These are phyloP conservation scores for Candolleomyces eurysporus DNA, from an alignment of 768 basidiomycete genomes.

Conservation along the genomic window DNA sequence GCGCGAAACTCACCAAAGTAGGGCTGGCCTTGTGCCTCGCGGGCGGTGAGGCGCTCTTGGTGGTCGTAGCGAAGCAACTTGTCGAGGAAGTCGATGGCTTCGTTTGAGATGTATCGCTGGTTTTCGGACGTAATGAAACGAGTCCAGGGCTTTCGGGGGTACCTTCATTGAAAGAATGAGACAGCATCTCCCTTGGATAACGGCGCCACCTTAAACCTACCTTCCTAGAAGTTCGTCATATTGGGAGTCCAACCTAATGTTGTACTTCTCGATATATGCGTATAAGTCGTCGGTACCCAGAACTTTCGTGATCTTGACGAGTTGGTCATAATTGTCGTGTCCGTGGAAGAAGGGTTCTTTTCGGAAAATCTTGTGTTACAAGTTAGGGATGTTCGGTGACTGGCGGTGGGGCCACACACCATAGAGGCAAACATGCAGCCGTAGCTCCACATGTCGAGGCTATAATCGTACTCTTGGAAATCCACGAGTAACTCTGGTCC, in stretches of 20 bases:
- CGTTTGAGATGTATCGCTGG: slow-evolving; percentile 94
- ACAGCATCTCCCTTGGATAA: not conserved
- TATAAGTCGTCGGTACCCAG: slow-evolving; percentile 95
- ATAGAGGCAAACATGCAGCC: slow-evolving; percentile 99
- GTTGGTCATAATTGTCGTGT: slow-evolving; percentile 97
- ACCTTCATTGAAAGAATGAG: slow-evolving; percentile 43
- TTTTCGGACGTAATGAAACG: slow-evolving; percentile 95
- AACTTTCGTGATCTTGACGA: slow-evolving; percentile 98
- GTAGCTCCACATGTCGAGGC: slow-evolving; percentile 97
- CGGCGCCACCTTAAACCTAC: slow-evolving; percentile 30
- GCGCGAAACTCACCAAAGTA: slow-evolving; percentile 70
- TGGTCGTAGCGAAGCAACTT: slow-evolving; percentile 96
- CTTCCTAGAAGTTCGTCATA: slow-evolving; percentile 93
- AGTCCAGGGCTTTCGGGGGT: slow-evolving; percentile 93
- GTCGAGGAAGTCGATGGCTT: slow-evolving; percentile 95
- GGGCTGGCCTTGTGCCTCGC: slow-evolving; percentile 88
- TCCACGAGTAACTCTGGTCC: slow-evolving; percentile 95
- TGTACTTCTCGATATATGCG: slow-evolving; percentile 91
- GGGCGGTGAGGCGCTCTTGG: slow-evolving; percentile 92
- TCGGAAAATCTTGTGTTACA: slow-evolving; percentile 78
- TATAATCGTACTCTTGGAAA: slow-evolving; percentile 98
- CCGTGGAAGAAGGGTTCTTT: slow-evolving; percentile 99
- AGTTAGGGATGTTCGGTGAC: slow-evolving; percentile 5
- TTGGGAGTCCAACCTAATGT: slow-evolving; percentile 92
- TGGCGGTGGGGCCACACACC: slow-evolving; percentile 46